Evolutionary conservation across 257 asterid genomes (phyloP).

Genomic region (Rubia yunnanensis): DNA sequence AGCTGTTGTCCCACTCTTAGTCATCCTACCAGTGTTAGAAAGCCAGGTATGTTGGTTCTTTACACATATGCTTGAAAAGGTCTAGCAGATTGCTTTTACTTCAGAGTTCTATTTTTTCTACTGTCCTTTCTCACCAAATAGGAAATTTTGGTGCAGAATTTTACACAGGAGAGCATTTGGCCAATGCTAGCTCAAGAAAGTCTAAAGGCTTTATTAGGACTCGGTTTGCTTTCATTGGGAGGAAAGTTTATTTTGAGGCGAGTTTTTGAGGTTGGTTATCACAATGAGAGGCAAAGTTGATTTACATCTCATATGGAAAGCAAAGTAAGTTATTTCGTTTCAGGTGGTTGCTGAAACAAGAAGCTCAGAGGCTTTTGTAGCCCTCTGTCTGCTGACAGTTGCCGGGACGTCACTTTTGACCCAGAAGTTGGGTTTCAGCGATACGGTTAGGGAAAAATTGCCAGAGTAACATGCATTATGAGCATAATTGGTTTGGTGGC

Average conservation of each 20-base stretch:
- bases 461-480: slow-evolving; percentile 5
- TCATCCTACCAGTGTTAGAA: slow-evolving; percentile 93
- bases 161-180: slow-evolving; percentile 72
- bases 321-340: slow-evolving; percentile 23
- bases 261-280: slow-evolving; percentile 72
- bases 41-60: slow-evolving; percentile 68
- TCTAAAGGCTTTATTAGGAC: slow-evolving; percentile 80
- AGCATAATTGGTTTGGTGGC: slow-evolving; percentile 10
- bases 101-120: background rate
- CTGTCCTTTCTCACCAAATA: background rate
- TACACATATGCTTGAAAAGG: background rate
- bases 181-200: slow-evolving; percentile 91
- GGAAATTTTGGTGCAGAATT: slow-evolving; percentile 42
- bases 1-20: slow-evolving; percentile 97
- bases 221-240: slow-evolving; percentile 91
- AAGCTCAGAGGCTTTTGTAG: slow-evolving; percentile 98
- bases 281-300: slow-evolving; percentile 9
- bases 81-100: background rate
- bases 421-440: slow-evolving; percentile 94
- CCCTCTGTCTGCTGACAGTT: slow-evolving; percentile 92
- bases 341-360: slow-evolving; percentile 97
- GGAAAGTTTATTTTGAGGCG: slow-evolving; percentile 85
- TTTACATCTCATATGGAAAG: slow-evolving; percentile 11
- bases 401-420: slow-evolving; percentile 96
- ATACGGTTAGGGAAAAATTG: slow-evolving; percentile 62